Evolutionary conservation across 2,329 filamentous ascomycete genomes (phyloP).

Genomic region (Beauveria rudraprayagi): DNA sequence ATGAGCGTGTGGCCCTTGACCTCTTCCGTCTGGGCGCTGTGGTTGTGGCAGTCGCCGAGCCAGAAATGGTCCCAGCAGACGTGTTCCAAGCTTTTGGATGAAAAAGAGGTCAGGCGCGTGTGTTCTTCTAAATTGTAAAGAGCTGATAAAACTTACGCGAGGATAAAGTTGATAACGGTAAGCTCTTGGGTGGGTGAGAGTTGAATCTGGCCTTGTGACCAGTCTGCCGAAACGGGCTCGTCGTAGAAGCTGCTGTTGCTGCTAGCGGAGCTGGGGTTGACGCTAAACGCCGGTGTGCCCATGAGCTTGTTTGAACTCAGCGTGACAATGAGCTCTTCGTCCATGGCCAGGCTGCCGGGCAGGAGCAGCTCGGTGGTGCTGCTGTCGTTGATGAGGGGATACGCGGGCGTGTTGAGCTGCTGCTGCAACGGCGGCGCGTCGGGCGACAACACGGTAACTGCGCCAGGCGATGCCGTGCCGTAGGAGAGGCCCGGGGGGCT

Average conservation of each 20-base stretch:
- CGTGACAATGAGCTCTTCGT: slow-evolving; percentile 32
- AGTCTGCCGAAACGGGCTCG: slow-evolving; percentile 14
- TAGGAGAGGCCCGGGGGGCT: slow-evolving; percentile 12
- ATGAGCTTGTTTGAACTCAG: slow-evolving; percentile 34
- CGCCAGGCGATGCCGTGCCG: slow-evolving; percentile 1
- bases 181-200: slow-evolving; percentile 34
- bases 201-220: slow-evolving; percentile 17
- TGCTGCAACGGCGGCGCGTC: not conserved
- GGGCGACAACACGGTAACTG: slow-evolving; percentile 4
- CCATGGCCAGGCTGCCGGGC: slow-evolving; percentile 26
- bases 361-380: not conserved
- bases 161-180: slow-evolving; percentile 44
- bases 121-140: not conserved
- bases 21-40: slow-evolving; percentile 22
- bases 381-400: not conserved
- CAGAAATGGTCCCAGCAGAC: slow-evolving; percentile 44
- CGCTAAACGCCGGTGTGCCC: slow-evolving; percentile 35
- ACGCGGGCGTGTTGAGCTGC: not conserved
- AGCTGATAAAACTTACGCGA: slow-evolving; percentile 32
- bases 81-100: slow-evolving; percentile 39
- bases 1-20: slow-evolving; percentile 36
- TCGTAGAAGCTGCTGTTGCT: slow-evolving; percentile 17
- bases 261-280: slow-evolving; percentile 23
- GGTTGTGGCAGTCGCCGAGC: slow-evolving; percentile 30
- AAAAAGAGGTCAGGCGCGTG: not conserved